Base-by-base conservation (phyloP, 2,329 filamentous ascomycete genomes). In the Exophiala viscosa region DNA sequence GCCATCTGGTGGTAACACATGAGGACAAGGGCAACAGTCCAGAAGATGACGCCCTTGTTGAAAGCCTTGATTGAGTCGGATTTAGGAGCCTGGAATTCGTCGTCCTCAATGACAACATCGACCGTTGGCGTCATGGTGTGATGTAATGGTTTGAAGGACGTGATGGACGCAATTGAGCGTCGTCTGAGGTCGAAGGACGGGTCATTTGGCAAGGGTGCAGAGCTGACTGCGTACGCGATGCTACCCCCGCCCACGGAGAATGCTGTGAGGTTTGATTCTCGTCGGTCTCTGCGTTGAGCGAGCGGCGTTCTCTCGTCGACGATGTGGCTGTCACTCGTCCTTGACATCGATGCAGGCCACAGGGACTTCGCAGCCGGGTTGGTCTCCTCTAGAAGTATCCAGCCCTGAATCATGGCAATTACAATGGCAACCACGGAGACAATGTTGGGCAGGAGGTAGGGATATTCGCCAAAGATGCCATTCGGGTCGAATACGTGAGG, bases 1-100 rank as follows among this genome's bases (percentile, higher is more conserved):
- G 71, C 72, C 74, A 76, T 76, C 31, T 75, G 72, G 57, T 76
- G 74, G 52, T 74, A 76, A 1, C 71, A 69, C 35, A 74, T 64
- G 36, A 76, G 63, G 10, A 74, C 66, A 0, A 76, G 58, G 7
- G 71, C 66, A 6, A 70, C 45, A 5, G 71, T 72, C 13, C 75
- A 63, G 72, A 74, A 73, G 51, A 74, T 60, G 45, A 75, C 58
- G 11, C 35, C 40, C 13, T 47, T 53, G 20, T 42, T 60, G 36
- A 58, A 60, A 6, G 47, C 48, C 17, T 45, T 58, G 23, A 48
- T 43, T 5, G 52, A 20, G 17, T 45, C 39, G 11, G 39, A 11
- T 31, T 40, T 28, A 5, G 31, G 10, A 6, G 31, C 36, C 6
- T 43, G 33, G 28, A 46, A 38, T 10, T 42, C 36, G 4, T 50